Evolutionary conservation across 2,329 filamentous ascomycete species (phyloP).

Genomic region (Aspergillus candidus): DNA sequence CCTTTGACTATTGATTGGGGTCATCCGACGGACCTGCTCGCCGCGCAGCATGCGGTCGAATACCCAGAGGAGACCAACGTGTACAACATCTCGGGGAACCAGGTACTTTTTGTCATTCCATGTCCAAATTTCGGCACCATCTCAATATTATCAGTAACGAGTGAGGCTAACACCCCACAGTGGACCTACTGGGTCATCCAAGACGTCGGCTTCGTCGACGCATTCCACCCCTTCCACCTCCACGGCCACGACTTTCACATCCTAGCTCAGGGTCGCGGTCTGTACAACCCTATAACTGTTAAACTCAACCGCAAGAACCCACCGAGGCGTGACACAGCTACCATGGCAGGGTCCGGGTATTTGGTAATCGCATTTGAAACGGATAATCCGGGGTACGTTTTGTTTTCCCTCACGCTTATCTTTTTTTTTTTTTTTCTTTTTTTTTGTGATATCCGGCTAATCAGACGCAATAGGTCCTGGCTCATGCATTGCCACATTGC

Average conservation of each 20-base stretch:
- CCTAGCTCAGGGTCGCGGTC: conserved; percentile 40
- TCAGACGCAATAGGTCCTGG: conserved; percentile 3
- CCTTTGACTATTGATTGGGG: conserved; percentile 2
- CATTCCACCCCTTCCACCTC: conserved; percentile 41
- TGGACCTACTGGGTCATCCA: conserved; percentile 15
- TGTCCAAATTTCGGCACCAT: too few relatives aligned
- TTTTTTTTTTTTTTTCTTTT: background rate
- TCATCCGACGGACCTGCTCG: conserved; percentile 4
- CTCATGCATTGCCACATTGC: conserved; percentile 11
- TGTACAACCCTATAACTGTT: background rate
- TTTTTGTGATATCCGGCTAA: too few relatives aligned
- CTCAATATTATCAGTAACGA: too few relatives aligned
- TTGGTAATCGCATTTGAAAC: conserved; percentile 8
- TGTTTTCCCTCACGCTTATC: background rate
- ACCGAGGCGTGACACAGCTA: conserved; percentile 9
- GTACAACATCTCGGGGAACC: too few relatives aligned
- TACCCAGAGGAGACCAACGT: conserved; percentile 2
- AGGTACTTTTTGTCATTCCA: too few relatives aligned
- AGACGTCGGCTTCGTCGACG: conserved; percentile 7
- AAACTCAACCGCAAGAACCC: conserved; percentile 9
- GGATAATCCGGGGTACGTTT: conserved; percentile 7
- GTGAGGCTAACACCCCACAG: background rate
- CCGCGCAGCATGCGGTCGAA: conserved; percentile 1
- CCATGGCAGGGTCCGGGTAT: conserved; percentile 7
- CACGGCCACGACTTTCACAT: conserved; percentile 46